Percentiles rank a stretch among this genome's conserved stretches.
phyloP scores from a whole-genome alignment of 192 early-diverging fungal species.

The Helicostylum pulchrum region DNA sequence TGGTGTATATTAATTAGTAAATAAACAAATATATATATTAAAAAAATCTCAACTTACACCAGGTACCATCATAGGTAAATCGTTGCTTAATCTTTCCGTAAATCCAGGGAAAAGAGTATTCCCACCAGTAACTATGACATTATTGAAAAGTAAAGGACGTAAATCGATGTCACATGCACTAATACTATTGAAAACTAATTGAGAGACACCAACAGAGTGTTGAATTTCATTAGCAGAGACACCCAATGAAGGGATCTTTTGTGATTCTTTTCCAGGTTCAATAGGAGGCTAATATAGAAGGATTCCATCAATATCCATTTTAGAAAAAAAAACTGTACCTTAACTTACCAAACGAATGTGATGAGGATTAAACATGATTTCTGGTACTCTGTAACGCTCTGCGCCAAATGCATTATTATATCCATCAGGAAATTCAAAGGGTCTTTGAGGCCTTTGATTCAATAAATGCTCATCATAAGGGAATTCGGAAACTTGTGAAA shows the following conservation, averaged over 20 bases:
- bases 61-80: conserved; percentile 59
- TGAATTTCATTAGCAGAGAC: conserved; percentile 24
- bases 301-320: neutral
- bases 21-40: neutral
- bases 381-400: conserved; percentile 81
- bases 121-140: conserved; percentile 90
- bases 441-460: conserved; percentile 68
- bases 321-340: neutral
- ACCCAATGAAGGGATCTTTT: conserved; percentile 19
- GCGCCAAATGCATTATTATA: conserved; percentile 81
- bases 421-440: conserved; percentile 96
- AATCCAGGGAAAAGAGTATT: conserved; percentile 84
- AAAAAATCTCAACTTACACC: conserved; percentile 53
- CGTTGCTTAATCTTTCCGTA: conserved; percentile 74
- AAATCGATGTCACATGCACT: conserved; percentile 84
- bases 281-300: conserved; percentile 3
- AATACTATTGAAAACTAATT: conserved; percentile 71
- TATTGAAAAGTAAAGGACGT: conserved; percentile 72
- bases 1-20: neutral
- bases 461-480: conserved; percentile 66
- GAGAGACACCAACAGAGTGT: conserved; percentile 57
- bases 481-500: conserved; percentile 79
- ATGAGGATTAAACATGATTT: conserved; percentile 84
- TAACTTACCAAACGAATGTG: conserved; percentile 45
- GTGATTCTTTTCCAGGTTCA: conserved; percentile 2